These are phyloP conservation scores for Ailanthus altissimus DNA, from an alignment of 345 rosid species.

Conservation along the genomic window DNA sequence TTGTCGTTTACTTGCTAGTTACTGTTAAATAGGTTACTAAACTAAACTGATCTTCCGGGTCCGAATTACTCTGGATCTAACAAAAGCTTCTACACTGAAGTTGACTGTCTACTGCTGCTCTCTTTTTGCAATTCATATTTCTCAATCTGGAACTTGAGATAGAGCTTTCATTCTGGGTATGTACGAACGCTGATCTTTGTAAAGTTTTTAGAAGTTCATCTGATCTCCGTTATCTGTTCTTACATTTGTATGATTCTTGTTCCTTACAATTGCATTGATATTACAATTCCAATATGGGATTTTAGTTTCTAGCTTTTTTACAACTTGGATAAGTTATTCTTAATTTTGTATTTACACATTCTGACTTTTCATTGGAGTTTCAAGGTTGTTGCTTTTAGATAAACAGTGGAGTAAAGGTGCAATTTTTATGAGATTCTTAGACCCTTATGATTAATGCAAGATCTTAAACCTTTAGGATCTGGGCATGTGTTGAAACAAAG, in stretches of 20 bases:
- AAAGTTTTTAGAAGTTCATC: not conserved
- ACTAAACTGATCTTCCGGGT: not conserved
- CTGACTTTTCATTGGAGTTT: not conserved
- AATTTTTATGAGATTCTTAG: not conserved
- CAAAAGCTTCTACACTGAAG: not conserved
- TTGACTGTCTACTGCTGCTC: not conserved
- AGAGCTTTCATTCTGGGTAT: not conserved
- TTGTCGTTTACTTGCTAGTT: not conserved
- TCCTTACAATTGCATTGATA: not conserved
- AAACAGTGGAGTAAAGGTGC: not conserved
- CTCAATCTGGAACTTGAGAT: not conserved
- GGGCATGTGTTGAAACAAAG: not conserved
- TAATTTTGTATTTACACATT: not conserved
- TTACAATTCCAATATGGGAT: not conserved
- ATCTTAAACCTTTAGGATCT: not conserved
- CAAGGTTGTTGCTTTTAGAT: not conserved
- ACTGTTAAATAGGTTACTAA: not conserved
- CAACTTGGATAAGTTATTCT: not conserved
- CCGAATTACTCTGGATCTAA: slow-evolving; percentile 1
- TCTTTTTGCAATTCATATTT: not conserved
- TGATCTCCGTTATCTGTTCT: not conserved
- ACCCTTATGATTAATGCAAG: not conserved
- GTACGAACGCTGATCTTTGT: not conserved
- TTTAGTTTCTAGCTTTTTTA: not conserved
- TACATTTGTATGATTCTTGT: not conserved